Percentiles rank a stretch among this genome's conserved stretches.
These are phyloP conservation scores for Podospora sp. DNA, from an alignment of 495 filamentous ascomycete species.

Conservation along the genomic window DNA sequence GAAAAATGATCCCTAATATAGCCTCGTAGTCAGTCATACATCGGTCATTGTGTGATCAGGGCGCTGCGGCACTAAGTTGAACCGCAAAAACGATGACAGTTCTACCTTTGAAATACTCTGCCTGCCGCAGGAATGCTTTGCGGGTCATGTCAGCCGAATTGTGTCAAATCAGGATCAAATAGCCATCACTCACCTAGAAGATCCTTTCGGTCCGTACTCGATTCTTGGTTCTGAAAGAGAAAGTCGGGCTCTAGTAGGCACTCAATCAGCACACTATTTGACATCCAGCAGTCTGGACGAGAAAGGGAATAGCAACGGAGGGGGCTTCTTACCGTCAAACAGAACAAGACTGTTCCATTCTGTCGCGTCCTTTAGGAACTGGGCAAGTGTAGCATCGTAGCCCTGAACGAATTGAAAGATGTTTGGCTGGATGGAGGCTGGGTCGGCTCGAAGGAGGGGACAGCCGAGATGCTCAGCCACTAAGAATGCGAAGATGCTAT, in stretches of 20 bases:
- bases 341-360: conserved; percentile 20
- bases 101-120: conserved; percentile 23
- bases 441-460: conserved; percentile 11
- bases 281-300: too few relatives aligned
- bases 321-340: conserved; percentile 14
- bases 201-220: conserved; percentile 10
- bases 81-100: too few relatives aligned
- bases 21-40: neutral
- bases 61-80: too few relatives aligned
- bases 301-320: neutral
- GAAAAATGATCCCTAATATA: conserved; percentile 20
- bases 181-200: neutral
- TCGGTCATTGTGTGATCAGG: too few relatives aligned
- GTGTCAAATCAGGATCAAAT: too few relatives aligned
- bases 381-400: conserved; percentile 10
- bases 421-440: conserved; percentile 13
- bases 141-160: neutral
- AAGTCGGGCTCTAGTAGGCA: conserved; percentile 15
- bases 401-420: neutral
- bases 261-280: neutral
- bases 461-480: conserved; percentile 17
- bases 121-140: conserved; percentile 20
- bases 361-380: conserved; percentile 15
- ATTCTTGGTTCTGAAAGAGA: conserved; percentile 17
- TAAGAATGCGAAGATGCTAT: too few relatives aligned